Evolutionary conservation across 1,284 basidiomycete species (phyloP), one percentile per base, ranked within the genome.

Genomic region (Cutaneotrichosporon curvatum): DNA sequence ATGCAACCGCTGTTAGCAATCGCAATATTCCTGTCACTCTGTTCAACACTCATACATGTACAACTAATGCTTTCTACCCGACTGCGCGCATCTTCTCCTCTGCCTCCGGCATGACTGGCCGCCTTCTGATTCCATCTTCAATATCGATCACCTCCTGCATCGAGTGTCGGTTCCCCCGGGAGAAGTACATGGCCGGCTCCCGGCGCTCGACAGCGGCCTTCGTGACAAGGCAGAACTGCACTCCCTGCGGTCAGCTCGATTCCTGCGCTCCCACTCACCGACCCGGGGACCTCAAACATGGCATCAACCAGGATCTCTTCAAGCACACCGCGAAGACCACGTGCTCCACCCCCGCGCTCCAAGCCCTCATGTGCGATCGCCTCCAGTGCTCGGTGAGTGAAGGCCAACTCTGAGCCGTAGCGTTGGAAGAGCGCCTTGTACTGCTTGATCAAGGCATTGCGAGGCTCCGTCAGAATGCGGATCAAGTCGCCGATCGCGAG

Each of bases 381-480:
- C 32, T 58, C 48, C 2, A 74, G 43, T 0, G 74, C 73, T 10
- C 58, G 59, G 2, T 61, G 58, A 0, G 75, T 75, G 43, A 78
- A 69, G 21, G 46, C 50, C n/a, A 73, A 51, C 30, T 71, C 67
- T 3, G 60, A 63, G 7, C 65, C 67, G 41, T 67, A 71, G 14
- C 58, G 50, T 34, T 63, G 59, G 55, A 90, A 95, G 30, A 87
- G 76, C 4, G 82, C 79, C 28, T 81, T 81, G 62, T 95, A 96
- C 65, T 97, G 92, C 37, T 87, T 87, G 37, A 94, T 76, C 11
- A 96, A 78, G 0, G 87, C 87, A 37, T 92, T 90, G 56, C 83
- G 82, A 35, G 96, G 90, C 60, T 96, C 90, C 1, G 84, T 89
- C 37, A 97, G 76, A 50, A 97, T 87, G 11, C 83, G 80, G n/a